phyloP scores from a whole-genome alignment of 768 basidiomycete genomes.

The Phaeotremella skinneri region DNA sequence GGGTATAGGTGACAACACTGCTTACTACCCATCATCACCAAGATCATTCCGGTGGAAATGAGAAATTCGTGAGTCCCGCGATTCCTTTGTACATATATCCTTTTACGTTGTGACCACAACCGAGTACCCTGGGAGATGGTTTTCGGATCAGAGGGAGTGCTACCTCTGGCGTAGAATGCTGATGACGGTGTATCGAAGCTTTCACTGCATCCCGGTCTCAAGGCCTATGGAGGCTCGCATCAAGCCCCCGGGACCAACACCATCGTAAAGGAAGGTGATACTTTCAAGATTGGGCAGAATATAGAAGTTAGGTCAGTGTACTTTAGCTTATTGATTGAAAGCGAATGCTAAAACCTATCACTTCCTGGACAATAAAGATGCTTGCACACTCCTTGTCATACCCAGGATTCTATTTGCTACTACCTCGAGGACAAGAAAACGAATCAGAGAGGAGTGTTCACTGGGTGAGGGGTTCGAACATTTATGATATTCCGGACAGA shows the following conservation, averaged over 20 bases:
- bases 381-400: constrained; percentile 87
- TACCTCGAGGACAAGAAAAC: constrained; percentile 61
- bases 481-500: neutral
- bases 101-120: too few species aligned
- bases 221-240: constrained; percentile 78
- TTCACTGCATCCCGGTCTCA: constrained; percentile 55
- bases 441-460: constrained; percentile 75
- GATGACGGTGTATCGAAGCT: constrained; percentile 17
- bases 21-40: constrained; percentile 90
- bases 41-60: constrained; percentile 86
- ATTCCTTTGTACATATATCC: neutral
- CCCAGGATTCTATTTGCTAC: constrained; percentile 94
- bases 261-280: constrained; percentile 75
- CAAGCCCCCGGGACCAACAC: constrained; percentile 66
- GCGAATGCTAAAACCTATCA: constrained; percentile 38
- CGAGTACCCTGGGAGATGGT: constrained; percentile 3
- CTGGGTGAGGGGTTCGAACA: constrained; percentile 60
- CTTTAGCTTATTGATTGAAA: constrained; percentile 14
- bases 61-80: constrained; percentile 55
- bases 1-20: constrained; percentile 36
- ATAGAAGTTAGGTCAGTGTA: constrained; percentile 56
- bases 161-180: neutral
- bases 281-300: constrained; percentile 62
- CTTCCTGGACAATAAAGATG: constrained; percentile 55
- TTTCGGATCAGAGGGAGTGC: constrained; percentile 14